phyloP scores from a whole-genome alignment of 2,329 filamentous ascomycete species.

The Aspergillus sergii region DNA sequence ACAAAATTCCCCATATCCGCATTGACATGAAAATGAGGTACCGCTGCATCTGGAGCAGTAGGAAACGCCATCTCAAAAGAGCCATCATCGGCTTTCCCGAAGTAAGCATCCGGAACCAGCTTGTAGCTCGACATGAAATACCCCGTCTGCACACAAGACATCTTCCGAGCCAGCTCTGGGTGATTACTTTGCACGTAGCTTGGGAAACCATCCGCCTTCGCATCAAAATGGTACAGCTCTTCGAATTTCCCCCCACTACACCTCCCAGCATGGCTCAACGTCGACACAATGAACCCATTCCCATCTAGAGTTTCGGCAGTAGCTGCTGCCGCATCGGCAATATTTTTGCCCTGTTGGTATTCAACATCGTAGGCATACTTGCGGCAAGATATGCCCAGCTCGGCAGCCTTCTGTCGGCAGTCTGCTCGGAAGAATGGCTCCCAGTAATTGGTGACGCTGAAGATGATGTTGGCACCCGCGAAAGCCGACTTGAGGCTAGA shows the following conservation, averaged over 20 bases:
- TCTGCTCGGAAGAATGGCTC: slow-evolving; percentile 53
- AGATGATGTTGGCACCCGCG: slow-evolving; percentile 53
- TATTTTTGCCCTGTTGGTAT: slow-evolving; percentile 55
- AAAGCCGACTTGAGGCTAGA: slow-evolving; percentile 26
- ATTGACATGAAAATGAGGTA: slow-evolving; percentile 53
- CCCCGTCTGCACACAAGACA: slow-evolving; percentile 54
- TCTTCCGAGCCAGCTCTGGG: slow-evolving; percentile 51
- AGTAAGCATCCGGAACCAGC: slow-evolving; percentile 51
- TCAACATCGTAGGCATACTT: slow-evolving; percentile 54
- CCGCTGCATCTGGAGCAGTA: slow-evolving; percentile 39
- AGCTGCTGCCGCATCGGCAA: slow-evolving; percentile 55
- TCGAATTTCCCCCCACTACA: slow-evolving; percentile 50
- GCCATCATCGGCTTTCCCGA: slow-evolving; percentile 45
- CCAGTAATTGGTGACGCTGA: slow-evolving; percentile 60
- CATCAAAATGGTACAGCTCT: slow-evolving; percentile 53
- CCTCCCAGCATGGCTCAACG: slow-evolving; percentile 52
- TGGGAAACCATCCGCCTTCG: slow-evolving; percentile 56
- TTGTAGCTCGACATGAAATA: slow-evolving; percentile 54
- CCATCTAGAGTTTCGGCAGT: slow-evolving; percentile 45
- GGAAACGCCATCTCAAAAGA: slow-evolving; percentile 52
- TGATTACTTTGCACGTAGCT: slow-evolving; percentile 48
- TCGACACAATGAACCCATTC: slow-evolving; percentile 56
- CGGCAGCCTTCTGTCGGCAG: slow-evolving; percentile 42
- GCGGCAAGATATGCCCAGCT: slow-evolving; percentile 46
- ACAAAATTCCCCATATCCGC: slow-evolving; percentile 52